A percentile compares a stretch with the other conserved stretches of the same genome.
Conservation (phyloP, 2,329 filamentous ascomycete species). For the Pseudocercospora pini-densiflorae region DNA sequence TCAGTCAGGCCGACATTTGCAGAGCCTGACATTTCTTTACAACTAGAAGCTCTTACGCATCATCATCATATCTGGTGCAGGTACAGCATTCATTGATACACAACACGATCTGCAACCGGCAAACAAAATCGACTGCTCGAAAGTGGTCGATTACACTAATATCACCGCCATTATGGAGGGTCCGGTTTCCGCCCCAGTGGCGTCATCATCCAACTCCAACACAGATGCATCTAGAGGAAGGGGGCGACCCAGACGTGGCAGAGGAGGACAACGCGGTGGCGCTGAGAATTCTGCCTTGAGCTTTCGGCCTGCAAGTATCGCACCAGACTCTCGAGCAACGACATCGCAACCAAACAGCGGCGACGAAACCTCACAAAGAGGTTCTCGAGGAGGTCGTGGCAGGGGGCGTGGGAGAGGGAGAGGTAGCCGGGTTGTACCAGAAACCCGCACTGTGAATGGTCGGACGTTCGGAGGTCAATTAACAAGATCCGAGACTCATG, state of each 20-base stretch:
- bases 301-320: conserved; percentile 40
- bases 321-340: conserved; percentile 29
- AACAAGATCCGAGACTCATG: conserved; percentile 40
- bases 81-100: background rate
- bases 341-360: conserved; percentile 15
- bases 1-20: conserved; percentile 27
- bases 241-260: conserved; percentile 33
- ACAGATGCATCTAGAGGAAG: conserved; percentile 14
- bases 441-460: conserved; percentile 45
- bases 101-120: background rate
- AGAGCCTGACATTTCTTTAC: conserved; percentile 23
- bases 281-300: conserved; percentile 30
- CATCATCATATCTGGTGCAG: background rate
- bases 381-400: conserved; percentile 16
- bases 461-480: conserved; percentile 56
- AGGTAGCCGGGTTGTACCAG: conserved; percentile 29
- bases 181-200: conserved; percentile 3
- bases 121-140: background rate
- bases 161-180: conserved; percentile 20
- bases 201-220: conserved; percentile 14
- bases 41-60: background rate
- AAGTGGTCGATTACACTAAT: background rate
- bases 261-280: conserved; percentile 34
- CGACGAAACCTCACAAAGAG: conserved; percentile 14
- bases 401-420: conserved; percentile 24